Conservation (phyloP, 331 rosid species). For the Acacia pycnantha region DNA sequence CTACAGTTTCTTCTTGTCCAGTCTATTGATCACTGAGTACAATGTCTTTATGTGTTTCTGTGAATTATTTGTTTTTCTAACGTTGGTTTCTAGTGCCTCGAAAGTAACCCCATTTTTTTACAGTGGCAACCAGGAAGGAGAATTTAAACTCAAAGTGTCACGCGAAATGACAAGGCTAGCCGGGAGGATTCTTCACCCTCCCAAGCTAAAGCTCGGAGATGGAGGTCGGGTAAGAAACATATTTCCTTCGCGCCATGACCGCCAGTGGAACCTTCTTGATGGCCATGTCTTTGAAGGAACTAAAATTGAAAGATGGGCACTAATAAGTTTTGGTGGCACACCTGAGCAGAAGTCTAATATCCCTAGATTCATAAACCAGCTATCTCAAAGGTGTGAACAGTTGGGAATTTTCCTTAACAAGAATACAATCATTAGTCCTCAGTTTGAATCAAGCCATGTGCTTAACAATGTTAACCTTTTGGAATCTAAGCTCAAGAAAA, state of each 20-base stretch:
- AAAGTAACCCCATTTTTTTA: constrained; percentile 14
- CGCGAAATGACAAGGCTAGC: constrained; percentile 82
- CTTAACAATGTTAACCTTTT: constrained; percentile 76
- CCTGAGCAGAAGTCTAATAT: constrained; percentile 72
- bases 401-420: constrained; percentile 84
- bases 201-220: constrained; percentile 91
- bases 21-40: constrained; percentile 7
- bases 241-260: constrained; percentile 78
- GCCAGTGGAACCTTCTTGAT: constrained; percentile 91
- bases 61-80: constrained; percentile 7
- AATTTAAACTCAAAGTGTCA: constrained; percentile 80
- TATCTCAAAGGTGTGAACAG: constrained; percentile 84
- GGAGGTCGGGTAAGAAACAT: constrained; percentile 82
- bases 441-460: constrained; percentile 77
- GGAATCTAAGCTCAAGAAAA: constrained; percentile 81
- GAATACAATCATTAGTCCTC: constrained; percentile 71
- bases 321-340: constrained; percentile 87
- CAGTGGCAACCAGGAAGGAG: constrained; percentile 83
- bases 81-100: constrained; percentile 23
- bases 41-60: constrained; percentile 19
- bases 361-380: constrained; percentile 74
- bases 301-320: constrained; percentile 83
- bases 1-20: constrained; percentile 13
- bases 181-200: constrained; percentile 95
- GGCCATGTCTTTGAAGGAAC: constrained; percentile 93